phyloP scores from a whole-genome alignment of 441 rosid species.

The Sinapis alba region DNA sequence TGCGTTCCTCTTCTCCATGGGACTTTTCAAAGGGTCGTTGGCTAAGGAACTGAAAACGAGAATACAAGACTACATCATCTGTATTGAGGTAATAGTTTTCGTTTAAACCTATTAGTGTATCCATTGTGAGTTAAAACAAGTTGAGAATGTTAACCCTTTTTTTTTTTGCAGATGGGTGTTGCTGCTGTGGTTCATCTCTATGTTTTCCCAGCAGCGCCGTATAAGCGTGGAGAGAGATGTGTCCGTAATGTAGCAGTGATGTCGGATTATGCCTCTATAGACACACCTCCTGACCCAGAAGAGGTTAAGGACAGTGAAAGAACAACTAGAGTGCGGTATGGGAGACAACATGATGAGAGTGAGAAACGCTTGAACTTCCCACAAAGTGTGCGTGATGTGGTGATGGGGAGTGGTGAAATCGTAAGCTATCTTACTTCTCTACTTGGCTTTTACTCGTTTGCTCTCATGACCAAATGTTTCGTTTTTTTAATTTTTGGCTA shows the following conservation, averaged over 20 bases:
- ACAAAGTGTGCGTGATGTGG: slow-evolving; percentile 95
- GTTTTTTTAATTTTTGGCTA: slow-evolving; percentile 24
- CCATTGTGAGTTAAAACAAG: neutral
- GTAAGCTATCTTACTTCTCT: slow-evolving; percentile 49
- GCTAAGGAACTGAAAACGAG: slow-evolving; percentile 92
- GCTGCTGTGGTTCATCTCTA: slow-evolving; percentile 93
- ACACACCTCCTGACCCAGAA: slow-evolving; percentile 86
- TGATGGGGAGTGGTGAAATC: slow-evolving; percentile 92
- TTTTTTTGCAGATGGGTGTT: slow-evolving; percentile 77
- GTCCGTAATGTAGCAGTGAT: slow-evolving; percentile 93
- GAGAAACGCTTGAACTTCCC: slow-evolving; percentile 88
- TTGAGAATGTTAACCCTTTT: neutral
- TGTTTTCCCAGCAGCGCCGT: slow-evolving; percentile 87
- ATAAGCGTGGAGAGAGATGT: slow-evolving; percentile 98
- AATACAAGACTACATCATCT: slow-evolving; percentile 93
- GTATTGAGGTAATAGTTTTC: slow-evolving; percentile 64
- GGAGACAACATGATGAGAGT: slow-evolving; percentile 62
- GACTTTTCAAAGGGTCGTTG: slow-evolving; percentile 79
- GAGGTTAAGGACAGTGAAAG: slow-evolving; percentile 87
- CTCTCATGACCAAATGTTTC: slow-evolving; percentile 6
- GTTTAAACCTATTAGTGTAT: neutral
- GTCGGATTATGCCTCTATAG: slow-evolving; percentile 90
- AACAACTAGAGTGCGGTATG: slow-evolving; percentile 58
- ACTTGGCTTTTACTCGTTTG: neutral
- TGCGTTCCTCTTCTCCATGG: slow-evolving; percentile 95